phyloP scores from a whole-genome alignment of 2,329 filamentous ascomycete species.

The Fusarium heterosporum region DNA sequence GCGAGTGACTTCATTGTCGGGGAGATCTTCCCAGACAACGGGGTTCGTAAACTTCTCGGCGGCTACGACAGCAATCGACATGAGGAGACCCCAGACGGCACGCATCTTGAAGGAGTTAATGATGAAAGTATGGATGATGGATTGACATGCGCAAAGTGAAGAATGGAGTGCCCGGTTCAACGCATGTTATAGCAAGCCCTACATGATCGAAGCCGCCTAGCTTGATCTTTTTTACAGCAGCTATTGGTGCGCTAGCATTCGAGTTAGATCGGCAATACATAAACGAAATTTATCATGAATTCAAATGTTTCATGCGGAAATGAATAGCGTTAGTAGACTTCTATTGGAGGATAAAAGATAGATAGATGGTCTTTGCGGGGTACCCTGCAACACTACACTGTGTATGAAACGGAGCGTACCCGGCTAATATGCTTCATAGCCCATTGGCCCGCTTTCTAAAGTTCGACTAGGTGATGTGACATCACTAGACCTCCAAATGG shows the following conservation, averaged over 20 bases:
- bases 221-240: background rate
- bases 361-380: background rate
- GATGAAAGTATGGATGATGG: background rate
- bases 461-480: background rate
- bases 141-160: background rate
- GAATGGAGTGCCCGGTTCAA: background rate
- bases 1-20: conserved; percentile 66
- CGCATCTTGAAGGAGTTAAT: conserved; percentile 9
- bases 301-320: background rate
- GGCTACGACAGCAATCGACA: background rate
- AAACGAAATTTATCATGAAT: background rate
- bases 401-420: background rate
- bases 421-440: background rate
- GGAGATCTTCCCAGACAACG: conserved; percentile 61
- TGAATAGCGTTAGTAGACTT: background rate
- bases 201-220: background rate
- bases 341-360: background rate
- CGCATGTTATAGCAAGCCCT: background rate
- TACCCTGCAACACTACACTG: background rate
- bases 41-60: conserved; percentile 19
- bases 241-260: background rate
- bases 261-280: background rate
- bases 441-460: background rate
- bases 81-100: conserved; percentile 15
- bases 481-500: background rate